Percentiles rank a stretch among this genome's conserved stretches.
phyloP scores from a whole-genome alignment of 192 early-diverging fungal species.

The Cladochytrium replicatum region DNA sequence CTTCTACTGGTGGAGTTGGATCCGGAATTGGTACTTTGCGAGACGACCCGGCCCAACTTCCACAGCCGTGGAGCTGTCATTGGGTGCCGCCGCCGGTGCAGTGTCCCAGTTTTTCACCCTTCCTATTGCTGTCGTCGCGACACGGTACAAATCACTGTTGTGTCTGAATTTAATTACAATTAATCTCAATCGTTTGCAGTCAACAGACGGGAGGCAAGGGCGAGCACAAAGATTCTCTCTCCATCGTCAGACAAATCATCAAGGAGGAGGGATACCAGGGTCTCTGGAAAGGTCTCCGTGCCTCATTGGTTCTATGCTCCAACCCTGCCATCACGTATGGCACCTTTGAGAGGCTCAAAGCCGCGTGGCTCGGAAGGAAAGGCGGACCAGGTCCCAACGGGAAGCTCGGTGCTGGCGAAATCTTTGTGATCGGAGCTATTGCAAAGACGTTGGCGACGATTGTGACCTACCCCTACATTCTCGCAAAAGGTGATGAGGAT shows the following conservation, averaged over 20 bases:
- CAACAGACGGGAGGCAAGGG: constrained; percentile 71
- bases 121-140: constrained; percentile 90
- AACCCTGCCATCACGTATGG: constrained; percentile 99
- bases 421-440: constrained; percentile 89
- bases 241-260: constrained; percentile 61
- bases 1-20: constrained; percentile 71
- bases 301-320: constrained; percentile 79
- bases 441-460: constrained; percentile 79
- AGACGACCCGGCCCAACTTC: constrained; percentile 46
- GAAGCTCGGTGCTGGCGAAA: constrained; percentile 61
- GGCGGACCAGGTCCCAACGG: constrained; percentile 42
- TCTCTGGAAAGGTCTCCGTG: constrained; percentile 86
- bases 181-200: too few relatives aligned
- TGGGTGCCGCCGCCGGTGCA: constrained; percentile 86
- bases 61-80: constrained; percentile 74
- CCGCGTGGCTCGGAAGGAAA: constrained; percentile 9
- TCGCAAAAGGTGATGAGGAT: too few relatives aligned
- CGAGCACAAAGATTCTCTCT: constrained; percentile 55
- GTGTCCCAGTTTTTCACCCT: constrained; percentile 80
- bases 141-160: constrained; percentile 41
- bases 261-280: constrained; percentile 65
- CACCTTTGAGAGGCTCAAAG: constrained; percentile 69
- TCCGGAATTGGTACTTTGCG: constrained; percentile 52
- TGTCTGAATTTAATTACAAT: not conserved
- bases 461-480: too few relatives aligned